Evolutionary conservation across 768 basidiomycete species (phyloP), one percentile per base, ranked within the genome.

Genomic region (Asterophora parasitica): DNA sequence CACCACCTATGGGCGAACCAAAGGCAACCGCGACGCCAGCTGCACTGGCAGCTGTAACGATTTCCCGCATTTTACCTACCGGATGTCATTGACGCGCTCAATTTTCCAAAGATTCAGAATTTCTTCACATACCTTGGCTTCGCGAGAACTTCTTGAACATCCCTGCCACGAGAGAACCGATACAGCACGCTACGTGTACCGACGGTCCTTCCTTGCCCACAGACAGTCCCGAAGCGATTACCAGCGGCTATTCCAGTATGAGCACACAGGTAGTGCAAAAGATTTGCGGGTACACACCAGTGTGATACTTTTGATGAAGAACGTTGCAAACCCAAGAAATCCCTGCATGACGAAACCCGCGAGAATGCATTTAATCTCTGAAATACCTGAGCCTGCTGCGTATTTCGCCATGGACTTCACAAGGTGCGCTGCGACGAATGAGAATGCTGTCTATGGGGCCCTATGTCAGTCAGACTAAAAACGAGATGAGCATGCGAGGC

Each of bases 131-230:
- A 92, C 95, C 82, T 74, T 97, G 84, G 66, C 92, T 97, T 27
- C 83, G 80, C 44, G 83, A 81, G 67, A 94, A 96, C 44, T 82
- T 79, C 19, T 70, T 71, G 60, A 96, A 98, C 54, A 85, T 65
- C 37, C 89, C 78, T 3, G 91, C 93, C n/a, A 98, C 83, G 30
- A 95, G 75, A 51, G 81, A 85, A 1, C 96, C 96, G 51, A 96
- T 82, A 60, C 92, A 90, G 60, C 92, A 95, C 3, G 96, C 96
- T 38, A 97, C 88, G 62, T 99, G 96, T 0, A 99, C 96, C 1
- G 92, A 95, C 0, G 96, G 96, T 0, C 96, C 96, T 68, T 99
- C 96, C 66, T 98, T 99, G 5, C 96, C 96, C 16, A 98, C 92
- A 4, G 93, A 94, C 42, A 98, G 70, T 1, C 96, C 96, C 19